Percentiles rank a stretch among this genome's conserved stretches.
These are phyloP conservation scores for Ustilago trichophora DNA, from an alignment of 1,284 basidiomycete species.

Conservation along the genomic window DNA sequence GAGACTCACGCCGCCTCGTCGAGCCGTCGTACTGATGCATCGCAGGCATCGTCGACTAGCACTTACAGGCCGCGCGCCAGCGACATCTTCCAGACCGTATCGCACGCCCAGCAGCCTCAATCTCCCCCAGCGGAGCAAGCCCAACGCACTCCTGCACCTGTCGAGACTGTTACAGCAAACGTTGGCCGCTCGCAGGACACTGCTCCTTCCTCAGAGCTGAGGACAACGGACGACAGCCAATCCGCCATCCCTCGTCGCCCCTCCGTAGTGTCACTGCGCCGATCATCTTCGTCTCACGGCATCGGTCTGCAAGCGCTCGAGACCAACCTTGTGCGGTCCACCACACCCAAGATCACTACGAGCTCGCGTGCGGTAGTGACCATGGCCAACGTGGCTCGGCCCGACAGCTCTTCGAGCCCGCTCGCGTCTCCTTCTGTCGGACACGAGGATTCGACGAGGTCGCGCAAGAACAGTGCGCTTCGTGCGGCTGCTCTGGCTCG, in stretches of 20 bases:
- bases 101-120: neutral
- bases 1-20: slow-evolving; percentile 4
- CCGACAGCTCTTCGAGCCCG: slow-evolving; percentile 27
- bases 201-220: neutral
- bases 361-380: slow-evolving; percentile 1
- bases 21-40: slow-evolving; percentile 9
- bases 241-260: neutral
- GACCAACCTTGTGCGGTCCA: slow-evolving; percentile 28
- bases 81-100: slow-evolving; percentile 41
- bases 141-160: too few relatives aligned
- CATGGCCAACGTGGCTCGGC: slow-evolving; percentile 30
- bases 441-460: slow-evolving; percentile 19
- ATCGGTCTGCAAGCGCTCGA: slow-evolving; percentile 46
- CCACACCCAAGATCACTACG: slow-evolving; percentile 30
- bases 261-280: slow-evolving; percentile 17
- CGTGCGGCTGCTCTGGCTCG: slow-evolving; percentile 43
- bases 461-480: slow-evolving; percentile 45
- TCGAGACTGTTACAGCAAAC: neutral
- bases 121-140: neutral
- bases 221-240: slow-evolving; percentile 1
- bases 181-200: neutral
- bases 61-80: slow-evolving; percentile 34
- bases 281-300: slow-evolving; percentile 43
- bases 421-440: slow-evolving; percentile 6
- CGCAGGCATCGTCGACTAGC: slow-evolving; percentile 21